Conservation (phyloP, 139 green algal species). For the Edaphochlamys debaryana region DNA sequence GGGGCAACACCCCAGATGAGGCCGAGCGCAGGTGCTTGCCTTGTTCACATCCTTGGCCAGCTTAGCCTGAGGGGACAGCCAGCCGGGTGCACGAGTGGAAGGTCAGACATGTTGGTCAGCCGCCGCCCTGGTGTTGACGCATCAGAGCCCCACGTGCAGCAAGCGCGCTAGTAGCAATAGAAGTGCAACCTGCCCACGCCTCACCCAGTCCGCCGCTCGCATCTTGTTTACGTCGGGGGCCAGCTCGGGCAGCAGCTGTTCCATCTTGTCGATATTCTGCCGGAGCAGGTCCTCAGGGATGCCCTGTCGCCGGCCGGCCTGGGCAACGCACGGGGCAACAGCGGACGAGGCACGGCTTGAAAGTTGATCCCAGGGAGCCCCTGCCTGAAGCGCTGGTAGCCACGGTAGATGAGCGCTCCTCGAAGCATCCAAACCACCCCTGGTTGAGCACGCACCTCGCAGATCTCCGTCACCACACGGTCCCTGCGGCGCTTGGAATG, state of each 20-base stretch:
- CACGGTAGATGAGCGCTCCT: conserved; percentile 3
- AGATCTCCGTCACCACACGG: conserved; percentile 38
- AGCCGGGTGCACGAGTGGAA: too few relatives aligned
- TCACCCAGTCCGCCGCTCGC: conserved; percentile 49
- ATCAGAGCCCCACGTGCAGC: too few relatives aligned
- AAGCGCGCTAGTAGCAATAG: too few relatives aligned
- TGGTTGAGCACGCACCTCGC: too few relatives aligned
- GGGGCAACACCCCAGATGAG: too few relatives aligned
- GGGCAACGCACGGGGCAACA: neutral
- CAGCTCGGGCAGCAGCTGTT: conserved; percentile 35
- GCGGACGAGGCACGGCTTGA: neutral
- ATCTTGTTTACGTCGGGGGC: conserved; percentile 32
- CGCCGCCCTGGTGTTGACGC: too few relatives aligned
- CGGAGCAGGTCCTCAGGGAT: neutral
- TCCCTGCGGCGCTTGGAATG: conserved; percentile 14
- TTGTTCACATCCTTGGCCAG: conserved; percentile 28
- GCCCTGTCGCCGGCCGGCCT: conserved; percentile 25
- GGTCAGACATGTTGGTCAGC: too few relatives aligned
- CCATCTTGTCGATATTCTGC: conserved; percentile 48
- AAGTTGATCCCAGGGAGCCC: neutral
- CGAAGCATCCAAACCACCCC: too few relatives aligned
- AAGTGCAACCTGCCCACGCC: too few relatives aligned
- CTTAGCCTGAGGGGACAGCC: neutral
- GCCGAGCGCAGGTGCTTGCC: too few relatives aligned
- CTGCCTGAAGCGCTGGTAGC: neutral